Percentiles rank a stretch among this genome's conserved stretches.
Conservation (phyloP, 2,329 filamentous ascomycete genomes). For the Dissoconium aciculare region DNA sequence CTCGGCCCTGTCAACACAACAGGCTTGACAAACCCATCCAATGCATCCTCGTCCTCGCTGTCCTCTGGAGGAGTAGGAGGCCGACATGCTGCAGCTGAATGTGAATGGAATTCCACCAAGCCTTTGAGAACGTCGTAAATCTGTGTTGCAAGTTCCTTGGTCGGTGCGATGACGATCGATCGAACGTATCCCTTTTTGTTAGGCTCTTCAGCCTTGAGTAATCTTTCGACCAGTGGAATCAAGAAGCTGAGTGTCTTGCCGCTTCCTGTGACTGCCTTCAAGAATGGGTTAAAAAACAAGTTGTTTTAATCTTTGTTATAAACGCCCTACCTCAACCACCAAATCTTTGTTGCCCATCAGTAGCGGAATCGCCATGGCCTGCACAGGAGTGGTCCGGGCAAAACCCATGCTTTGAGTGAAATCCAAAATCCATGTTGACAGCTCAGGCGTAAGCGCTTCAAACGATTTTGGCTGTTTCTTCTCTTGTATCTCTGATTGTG, state of each 20-base stretch:
- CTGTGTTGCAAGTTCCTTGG: slow-evolving; percentile 77
- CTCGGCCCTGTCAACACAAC: slow-evolving; percentile 34
- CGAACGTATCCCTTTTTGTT: slow-evolving; percentile 81
- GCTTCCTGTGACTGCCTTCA: slow-evolving; percentile 75
- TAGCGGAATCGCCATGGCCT: slow-evolving; percentile 76
- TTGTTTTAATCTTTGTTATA: background rate
- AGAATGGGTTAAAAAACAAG: background rate
- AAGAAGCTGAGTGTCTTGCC: slow-evolving; percentile 81
- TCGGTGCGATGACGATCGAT: slow-evolving; percentile 84
- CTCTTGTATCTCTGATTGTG: too few relatives aligned
- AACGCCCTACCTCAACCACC: slow-evolving; percentile 54
- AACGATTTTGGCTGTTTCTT: slow-evolving; percentile 40
- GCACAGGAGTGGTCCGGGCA: slow-evolving; percentile 79
- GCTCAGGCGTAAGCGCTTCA: slow-evolving; percentile 52
- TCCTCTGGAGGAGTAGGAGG: slow-evolving; percentile 28
- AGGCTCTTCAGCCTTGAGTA: slow-evolving; percentile 65
- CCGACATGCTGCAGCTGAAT: slow-evolving; percentile 56
- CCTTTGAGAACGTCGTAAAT: slow-evolving; percentile 69
- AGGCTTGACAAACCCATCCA: slow-evolving; percentile 26
- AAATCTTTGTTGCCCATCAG: slow-evolving; percentile 86
- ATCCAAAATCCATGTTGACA: slow-evolving; percentile 74
- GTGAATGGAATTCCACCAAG: slow-evolving; percentile 66
- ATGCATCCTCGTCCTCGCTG: slow-evolving; percentile 26
- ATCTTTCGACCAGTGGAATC: slow-evolving; percentile 67
- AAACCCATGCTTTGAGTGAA: slow-evolving; percentile 77